Evolutionary conservation across 2,329 filamentous ascomycete species (phyloP).

Genomic region (Chalaropsis thielavioides): DNA sequence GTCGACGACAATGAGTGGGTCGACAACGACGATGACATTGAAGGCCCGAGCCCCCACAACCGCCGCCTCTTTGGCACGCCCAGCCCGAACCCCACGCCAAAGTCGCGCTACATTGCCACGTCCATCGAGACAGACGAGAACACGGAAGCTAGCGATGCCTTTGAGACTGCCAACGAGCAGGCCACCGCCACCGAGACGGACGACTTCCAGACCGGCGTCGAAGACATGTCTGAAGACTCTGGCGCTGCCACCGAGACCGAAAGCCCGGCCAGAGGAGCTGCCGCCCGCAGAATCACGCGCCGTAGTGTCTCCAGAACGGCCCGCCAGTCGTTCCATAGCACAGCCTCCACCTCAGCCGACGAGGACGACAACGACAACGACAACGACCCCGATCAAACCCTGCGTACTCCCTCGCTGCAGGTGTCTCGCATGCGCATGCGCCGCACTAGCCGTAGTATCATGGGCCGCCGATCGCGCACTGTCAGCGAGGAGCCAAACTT

Average conservation of each 20-base stretch:
- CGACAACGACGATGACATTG: conserved; percentile 45
- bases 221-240: conserved; percentile 50
- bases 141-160: conserved; percentile 55
- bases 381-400: conserved; percentile 36
- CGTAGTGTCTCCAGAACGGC: conserved; percentile 35
- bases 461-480: conserved; percentile 45
- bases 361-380: conserved; percentile 52
- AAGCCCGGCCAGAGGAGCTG: conserved; percentile 32
- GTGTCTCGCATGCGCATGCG: conserved; percentile 59
- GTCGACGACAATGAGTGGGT: conserved; percentile 81
- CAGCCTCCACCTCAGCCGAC: conserved; percentile 71
- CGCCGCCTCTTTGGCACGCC: conserved; percentile 16
- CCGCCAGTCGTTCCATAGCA: conserved; percentile 65
- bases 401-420: conserved; percentile 47
- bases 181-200: conserved; percentile 62
- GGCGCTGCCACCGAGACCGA: conserved; percentile 83
- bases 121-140: conserved; percentile 28
- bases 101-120: not conserved
- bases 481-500: conserved; percentile 44
- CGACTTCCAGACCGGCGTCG: conserved; percentile 85
- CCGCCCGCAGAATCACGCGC: conserved; percentile 30
- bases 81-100: conserved; percentile 10
- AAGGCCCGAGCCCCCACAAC: conserved; percentile 5
- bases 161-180: conserved; percentile 60
- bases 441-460: conserved; percentile 44